These are phyloP conservation scores for Aspergillus carlsbadensis DNA, from an alignment of 495 filamentous ascomycete genomes.

Conservation along the genomic window DNA sequence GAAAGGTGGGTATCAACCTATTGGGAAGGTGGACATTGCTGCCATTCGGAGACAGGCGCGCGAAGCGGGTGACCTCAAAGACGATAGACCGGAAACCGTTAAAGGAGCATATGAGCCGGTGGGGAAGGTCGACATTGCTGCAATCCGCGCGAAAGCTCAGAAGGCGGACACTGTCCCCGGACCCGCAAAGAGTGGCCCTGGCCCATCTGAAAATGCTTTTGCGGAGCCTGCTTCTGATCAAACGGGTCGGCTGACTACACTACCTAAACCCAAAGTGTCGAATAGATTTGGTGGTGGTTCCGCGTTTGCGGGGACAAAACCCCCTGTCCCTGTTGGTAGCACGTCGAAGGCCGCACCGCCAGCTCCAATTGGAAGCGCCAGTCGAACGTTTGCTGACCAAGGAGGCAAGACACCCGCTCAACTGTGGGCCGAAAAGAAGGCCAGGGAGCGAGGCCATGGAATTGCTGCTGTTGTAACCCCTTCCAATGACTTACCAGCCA, in stretches of 20 bases:
- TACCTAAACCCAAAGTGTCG: constrained; percentile 92
- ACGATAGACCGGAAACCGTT: constrained; percentile 77
- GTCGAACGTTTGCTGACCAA: constrained; percentile 89
- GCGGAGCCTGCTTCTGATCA: constrained; percentile 58
- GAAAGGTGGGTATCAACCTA: constrained; percentile 87
- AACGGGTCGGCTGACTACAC: constrained; percentile 76
- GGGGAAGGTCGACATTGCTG: constrained; percentile 92
- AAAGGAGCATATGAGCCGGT: constrained; percentile 93
- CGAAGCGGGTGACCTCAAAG: constrained; percentile 53
- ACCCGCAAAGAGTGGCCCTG: constrained; percentile 39
- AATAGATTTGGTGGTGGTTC: constrained; percentile 77
- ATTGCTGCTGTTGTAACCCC: constrained; percentile 30
- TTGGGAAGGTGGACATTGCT: constrained; percentile 95
- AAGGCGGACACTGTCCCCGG: constrained; percentile 50
- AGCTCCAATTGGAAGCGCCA: constrained; percentile 71
- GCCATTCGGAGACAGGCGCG: constrained; percentile 79
- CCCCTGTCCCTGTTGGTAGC: constrained; percentile 70
- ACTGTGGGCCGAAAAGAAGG: constrained; percentile 96
- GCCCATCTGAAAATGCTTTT: constrained; percentile 30
- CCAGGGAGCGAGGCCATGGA: constrained; percentile 64
- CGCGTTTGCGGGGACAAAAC: constrained; percentile 80
- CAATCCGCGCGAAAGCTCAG: constrained; percentile 80
- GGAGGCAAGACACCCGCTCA: constrained; percentile 96
- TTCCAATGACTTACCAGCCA: constrained; percentile 40
- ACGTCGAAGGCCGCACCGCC: constrained; percentile 50